Conservation (phyloP, 2,329 filamentous ascomycete species). For the Scedosporium apiospermum region DNA sequence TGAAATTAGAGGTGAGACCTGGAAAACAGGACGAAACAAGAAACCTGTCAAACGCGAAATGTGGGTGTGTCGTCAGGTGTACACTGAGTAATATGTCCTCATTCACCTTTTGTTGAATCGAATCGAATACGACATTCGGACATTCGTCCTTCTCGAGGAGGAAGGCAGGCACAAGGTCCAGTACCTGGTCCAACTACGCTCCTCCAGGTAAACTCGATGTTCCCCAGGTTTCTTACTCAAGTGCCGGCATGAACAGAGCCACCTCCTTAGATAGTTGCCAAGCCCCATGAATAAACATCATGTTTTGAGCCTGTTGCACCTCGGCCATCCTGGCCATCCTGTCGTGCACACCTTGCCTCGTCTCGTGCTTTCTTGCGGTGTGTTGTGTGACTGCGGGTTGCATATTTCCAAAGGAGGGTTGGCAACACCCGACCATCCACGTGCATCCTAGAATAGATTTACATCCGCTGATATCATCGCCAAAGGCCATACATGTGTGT, state of each 20-base stretch:
- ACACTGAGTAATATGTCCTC: too few species aligned
- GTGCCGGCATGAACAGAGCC: slow-evolving; percentile 1
- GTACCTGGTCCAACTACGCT: neutral
- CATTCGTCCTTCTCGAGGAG: too few species aligned
- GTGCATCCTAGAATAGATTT: neutral
- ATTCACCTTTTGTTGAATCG: too few species aligned
- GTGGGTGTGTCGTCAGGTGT: too few species aligned
- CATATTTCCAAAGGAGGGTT: neutral
- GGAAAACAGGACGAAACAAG: too few species aligned
- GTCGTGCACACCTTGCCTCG: neutral
- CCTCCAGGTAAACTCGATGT: neutral
- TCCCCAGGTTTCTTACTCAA: neutral
- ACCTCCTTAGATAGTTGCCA: neutral
- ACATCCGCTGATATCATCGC: neutral
- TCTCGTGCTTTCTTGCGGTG: neutral
- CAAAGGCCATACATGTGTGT: neutral
- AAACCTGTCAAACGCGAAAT: too few species aligned
- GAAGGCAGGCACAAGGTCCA: too few species aligned
- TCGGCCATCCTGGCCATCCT: neutral
- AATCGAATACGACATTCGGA: too few species aligned
- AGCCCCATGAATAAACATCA: neutral
- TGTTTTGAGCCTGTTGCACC: neutral
- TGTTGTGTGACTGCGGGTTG: neutral
- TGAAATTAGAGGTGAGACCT: too few species aligned
- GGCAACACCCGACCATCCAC: neutral